Conservation (phyloP, 495 filamentous ascomycete species). For the Aspergillus ellipticus region DNA sequence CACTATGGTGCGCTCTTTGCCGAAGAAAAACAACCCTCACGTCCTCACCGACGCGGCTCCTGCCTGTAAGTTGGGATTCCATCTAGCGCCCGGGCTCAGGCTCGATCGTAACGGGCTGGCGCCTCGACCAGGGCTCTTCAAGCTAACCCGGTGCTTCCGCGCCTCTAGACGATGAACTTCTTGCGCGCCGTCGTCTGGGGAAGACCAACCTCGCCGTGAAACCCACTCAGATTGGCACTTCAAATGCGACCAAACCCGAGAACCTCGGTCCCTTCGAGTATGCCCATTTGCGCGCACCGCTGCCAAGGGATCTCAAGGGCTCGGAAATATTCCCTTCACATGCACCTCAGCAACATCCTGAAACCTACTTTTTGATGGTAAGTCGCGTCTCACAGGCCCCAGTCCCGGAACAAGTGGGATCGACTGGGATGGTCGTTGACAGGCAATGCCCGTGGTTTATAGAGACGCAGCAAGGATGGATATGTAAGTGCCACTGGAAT, state of each 20-base stretch:
- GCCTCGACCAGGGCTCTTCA: constrained; percentile 16
- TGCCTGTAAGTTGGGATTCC: constrained; percentile 45
- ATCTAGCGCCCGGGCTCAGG: constrained; percentile 15
- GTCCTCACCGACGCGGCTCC: constrained; percentile 69
- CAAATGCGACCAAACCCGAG: constrained; percentile 63
- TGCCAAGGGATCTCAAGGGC: constrained; percentile 78
- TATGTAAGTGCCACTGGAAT: constrained; percentile 95
- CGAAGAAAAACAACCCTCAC: constrained; percentile 70
- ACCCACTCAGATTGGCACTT: constrained; percentile 58
- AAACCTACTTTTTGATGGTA: constrained; percentile 95
- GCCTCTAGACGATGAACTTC: constrained; percentile 70
- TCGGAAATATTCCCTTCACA: constrained; percentile 86
- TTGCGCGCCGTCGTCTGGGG: constrained; percentile 80
- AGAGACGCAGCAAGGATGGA: constrained; percentile 90
- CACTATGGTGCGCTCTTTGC: constrained; percentile 65
- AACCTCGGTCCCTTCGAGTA: constrained; percentile 88
- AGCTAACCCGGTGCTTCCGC: constrained; percentile 18
- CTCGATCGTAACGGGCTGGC: constrained; percentile 10
- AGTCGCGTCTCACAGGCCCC: constrained; percentile 18
- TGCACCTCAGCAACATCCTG: constrained; percentile 54
- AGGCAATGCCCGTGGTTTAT: neutral
- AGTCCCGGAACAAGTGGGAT: neutral
- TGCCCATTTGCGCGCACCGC: constrained; percentile 85
- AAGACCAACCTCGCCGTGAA: constrained; percentile 88
- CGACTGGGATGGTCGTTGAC: neutral